Evolutionary conservation across 352 stramenopile species (phyloP), one percentile per base, ranked within the genome.

Genomic region (Globisporangium paddicum): DNA sequence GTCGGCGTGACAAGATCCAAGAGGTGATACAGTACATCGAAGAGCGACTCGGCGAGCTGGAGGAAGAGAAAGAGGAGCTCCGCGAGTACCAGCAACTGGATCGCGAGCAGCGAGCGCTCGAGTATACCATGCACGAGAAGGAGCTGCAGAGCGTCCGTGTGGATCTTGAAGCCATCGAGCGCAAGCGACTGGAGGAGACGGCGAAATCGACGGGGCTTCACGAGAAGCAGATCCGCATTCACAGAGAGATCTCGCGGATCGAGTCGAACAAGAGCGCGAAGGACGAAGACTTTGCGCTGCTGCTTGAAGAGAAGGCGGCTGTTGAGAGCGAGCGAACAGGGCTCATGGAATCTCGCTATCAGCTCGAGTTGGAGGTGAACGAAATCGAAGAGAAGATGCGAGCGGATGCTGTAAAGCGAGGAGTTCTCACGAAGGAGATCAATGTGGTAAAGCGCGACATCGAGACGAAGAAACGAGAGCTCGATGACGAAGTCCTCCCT

Each of bases 1-100:
- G 81, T 26, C 93, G 97, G 40, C 77, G 97, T 40, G 86, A 97
- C 3, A 98, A 99, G 72, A 99, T 99, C 56, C 78, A 98, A 48
- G 87, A 98, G 41, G 93, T 98, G 6, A 86, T 99, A 21, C 64
- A 67, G 48, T 98, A 98, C 66, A 99, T 99, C 67, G 95, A 98
- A 66, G 76, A 95, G 54, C 75, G 90, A 6, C 66, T 99, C 13
- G 55, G 68, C 13, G 97, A 99, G 78, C 79, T 99, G 1, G 90
- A 99, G 55, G 92, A 90, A n/a, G 98, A 99, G 75, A 99, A 99
- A 67, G 94, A 99, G 67, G 97, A 99, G 69, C 79, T 99, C 8
- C 79, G 82, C 48, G 81, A 89, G 57, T 99, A 98, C 68, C 93
- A 99, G 72, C 75, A 95, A 44, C 79, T 99, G 19, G 97, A 99